A percentile compares a stretch with the other conserved stretches of the same genome.
Conservation (phyloP, 1,284 basidiomycete genomes). For the Apiotrichum mycotoxinovorans region DNA sequence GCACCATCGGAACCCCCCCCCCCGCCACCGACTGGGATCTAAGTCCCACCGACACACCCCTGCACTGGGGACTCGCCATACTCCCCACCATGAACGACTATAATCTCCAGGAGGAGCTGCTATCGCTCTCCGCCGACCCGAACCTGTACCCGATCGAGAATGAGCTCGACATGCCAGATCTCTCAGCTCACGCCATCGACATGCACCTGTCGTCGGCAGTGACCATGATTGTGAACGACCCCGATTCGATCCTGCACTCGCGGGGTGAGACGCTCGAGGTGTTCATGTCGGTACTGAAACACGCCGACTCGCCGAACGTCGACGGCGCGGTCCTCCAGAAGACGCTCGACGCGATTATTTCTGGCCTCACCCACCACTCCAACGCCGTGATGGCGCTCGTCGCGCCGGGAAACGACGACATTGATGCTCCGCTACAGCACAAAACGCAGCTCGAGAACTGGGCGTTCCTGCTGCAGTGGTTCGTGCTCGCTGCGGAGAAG, state of each 20-base stretch:
- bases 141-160: slow-evolving; percentile 61
- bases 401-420: slow-evolving; percentile 55
- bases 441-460: slow-evolving; percentile 77
- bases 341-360: slow-evolving; percentile 38
- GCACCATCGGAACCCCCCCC: neutral
- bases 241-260: slow-evolving; percentile 62
- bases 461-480: slow-evolving; percentile 82
- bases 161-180: slow-evolving; percentile 61
- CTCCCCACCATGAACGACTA: slow-evolving; percentile 51
- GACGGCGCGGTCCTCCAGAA: slow-evolving; percentile 38
- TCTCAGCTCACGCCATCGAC: slow-evolving; percentile 53
- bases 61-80: neutral
- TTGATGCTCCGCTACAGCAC: slow-evolving; percentile 65
- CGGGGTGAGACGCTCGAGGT: slow-evolving; percentile 65
- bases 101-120: slow-evolving; percentile 71
- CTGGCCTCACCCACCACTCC: slow-evolving; percentile 34
- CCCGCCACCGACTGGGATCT: neutral
- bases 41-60: neutral
- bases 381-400: slow-evolving; percentile 32
- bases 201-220: slow-evolving; percentile 57
- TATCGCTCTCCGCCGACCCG: slow-evolving; percentile 57
- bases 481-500: slow-evolving; percentile 70
- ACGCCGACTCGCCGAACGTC: slow-evolving; percentile 37
- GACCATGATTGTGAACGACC: slow-evolving; percentile 66
- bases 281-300: slow-evolving; percentile 66